Base-by-base conservation (phyloP, 106 monocot genomes). In the Dendrobium chrysotoxum region DNA sequence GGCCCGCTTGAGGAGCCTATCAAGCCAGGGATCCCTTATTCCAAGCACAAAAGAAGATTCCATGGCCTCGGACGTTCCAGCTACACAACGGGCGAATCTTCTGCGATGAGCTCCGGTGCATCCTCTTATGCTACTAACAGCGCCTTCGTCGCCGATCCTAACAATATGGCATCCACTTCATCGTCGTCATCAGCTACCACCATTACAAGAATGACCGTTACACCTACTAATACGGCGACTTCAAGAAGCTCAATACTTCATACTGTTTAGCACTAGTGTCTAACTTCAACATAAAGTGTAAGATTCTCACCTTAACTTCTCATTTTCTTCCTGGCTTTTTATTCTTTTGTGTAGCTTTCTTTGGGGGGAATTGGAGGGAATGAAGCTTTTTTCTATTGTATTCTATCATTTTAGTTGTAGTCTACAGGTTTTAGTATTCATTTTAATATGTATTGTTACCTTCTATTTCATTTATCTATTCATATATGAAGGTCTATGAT, bases 1-100 rank as follows among this genome's bases (percentile, higher is more conserved):
- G 88, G 82, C 76, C 13, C 58, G 0, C 79, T 92, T 25, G 84
- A 89, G 45, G 90, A 89, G 58, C 92, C 89, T 10, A 79, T 66
- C 11, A 83, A 64, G 66, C 92, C 92, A 4, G 92, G 92, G 3
- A 53, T 83, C n/a, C 84, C 84, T 11, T 86, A 85, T 2, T 79
- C 85, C 23, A 79, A 84, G 74, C 88, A 84, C 42, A 35, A 84
- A 25, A 81, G 81, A 50, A 79, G 77, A 83, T 13, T 72, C 12
- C 65, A 61, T 21, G 84, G 81, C 8, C 38, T 75, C n/a, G 13
- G 50, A 15, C 3, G 13, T 50, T 13, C 50, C 15, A 50, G 50
- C 50, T 50, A 50, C 50, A 50, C 50, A 15, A 50, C 61, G 1
- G 57, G 53, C 28, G 77, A 45, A 31, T 58, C 83, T 0, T 47